phyloP scores from a whole-genome alignment of 441 rosid species.

The Pelargonium citronellum region DNA sequence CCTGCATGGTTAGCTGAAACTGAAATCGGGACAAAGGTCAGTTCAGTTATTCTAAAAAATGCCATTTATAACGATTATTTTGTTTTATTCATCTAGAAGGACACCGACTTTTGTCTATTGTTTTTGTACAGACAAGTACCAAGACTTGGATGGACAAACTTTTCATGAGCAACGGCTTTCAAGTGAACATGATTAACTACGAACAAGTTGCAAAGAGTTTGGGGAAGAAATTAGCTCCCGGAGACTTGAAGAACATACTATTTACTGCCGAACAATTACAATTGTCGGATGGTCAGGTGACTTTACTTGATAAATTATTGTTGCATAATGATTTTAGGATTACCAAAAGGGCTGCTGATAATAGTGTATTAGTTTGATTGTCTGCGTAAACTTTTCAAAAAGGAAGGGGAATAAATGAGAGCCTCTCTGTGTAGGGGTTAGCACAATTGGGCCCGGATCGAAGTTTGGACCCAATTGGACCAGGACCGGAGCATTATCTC shows the following conservation, averaged over 20 bases:
- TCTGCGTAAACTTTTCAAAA: too few species aligned
- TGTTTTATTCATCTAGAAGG: background rate
- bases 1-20: slow-evolving; percentile 57
- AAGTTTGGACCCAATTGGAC: too few species aligned
- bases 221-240: slow-evolving; percentile 43
- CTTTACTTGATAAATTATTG: background rate
- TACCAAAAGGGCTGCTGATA: background rate
- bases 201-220: slow-evolving; percentile 51
- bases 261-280: slow-evolving; percentile 71
- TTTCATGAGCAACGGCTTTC: slow-evolving; percentile 68
- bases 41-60: slow-evolving; percentile 6
- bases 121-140: slow-evolving; percentile 39
- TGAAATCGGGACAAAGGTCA: slow-evolving; percentile 49
- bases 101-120: slow-evolving; percentile 10
- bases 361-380: background rate
- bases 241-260: slow-evolving; percentile 39
- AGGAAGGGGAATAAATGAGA: too few species aligned
- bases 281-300: slow-evolving; percentile 91
- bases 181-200: slow-evolving; percentile 43
- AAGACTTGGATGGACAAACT: slow-evolving; percentile 54
- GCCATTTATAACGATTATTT: background rate
- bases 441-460: too few species aligned
- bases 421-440: too few species aligned
- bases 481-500: too few species aligned
- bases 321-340: background rate